Conservation (phyloP, 129 eudicot species). For the Artemisia annua region DNA sequence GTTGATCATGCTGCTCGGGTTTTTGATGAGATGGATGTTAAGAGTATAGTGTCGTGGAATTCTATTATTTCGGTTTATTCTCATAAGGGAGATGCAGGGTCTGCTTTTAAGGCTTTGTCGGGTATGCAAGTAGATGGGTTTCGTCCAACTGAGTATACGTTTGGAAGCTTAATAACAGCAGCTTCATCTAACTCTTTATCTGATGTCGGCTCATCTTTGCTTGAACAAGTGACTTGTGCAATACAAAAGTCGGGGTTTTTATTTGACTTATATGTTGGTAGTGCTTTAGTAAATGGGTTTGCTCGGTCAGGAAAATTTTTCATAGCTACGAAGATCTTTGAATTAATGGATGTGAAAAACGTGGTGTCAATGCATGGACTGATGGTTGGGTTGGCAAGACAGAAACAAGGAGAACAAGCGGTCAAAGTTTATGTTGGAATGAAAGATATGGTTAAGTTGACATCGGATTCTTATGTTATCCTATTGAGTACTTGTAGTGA, state of each 20-base stretch:
- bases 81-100: slow-evolving; percentile 51
- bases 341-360: slow-evolving; percentile 63
- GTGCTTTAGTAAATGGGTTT: slow-evolving; percentile 81
- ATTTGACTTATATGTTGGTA: slow-evolving; percentile 79
- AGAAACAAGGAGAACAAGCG: slow-evolving; percentile 77
- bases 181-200: slow-evolving; percentile 35
- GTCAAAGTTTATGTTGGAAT: slow-evolving; percentile 51
- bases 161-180: slow-evolving; percentile 69
- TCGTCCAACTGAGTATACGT: slow-evolving; percentile 73
- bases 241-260: slow-evolving; percentile 59
- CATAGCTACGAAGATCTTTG: slow-evolving; percentile 59
- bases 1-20: slow-evolving; percentile 49
- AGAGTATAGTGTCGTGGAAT: slow-evolving; percentile 73
- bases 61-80: slow-evolving; percentile 83
- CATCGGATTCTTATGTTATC: slow-evolving; percentile 68
- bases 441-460: slow-evolving; percentile 49
- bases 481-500: slow-evolving; percentile 75
- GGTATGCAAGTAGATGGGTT: slow-evolving; percentile 60
- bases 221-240: slow-evolving; percentile 61
- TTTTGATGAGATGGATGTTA: slow-evolving; percentile 53
- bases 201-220: slow-evolving; percentile 40
- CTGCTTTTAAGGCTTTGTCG: slow-evolving; percentile 59
- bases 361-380: slow-evolving; percentile 79
- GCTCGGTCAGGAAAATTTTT: slow-evolving; percentile 50
- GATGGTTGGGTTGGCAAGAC: slow-evolving; percentile 84